Evolutionary conservation across 345 rosid species (phyloP).

Genomic region (Anacardium occidentale): DNA sequence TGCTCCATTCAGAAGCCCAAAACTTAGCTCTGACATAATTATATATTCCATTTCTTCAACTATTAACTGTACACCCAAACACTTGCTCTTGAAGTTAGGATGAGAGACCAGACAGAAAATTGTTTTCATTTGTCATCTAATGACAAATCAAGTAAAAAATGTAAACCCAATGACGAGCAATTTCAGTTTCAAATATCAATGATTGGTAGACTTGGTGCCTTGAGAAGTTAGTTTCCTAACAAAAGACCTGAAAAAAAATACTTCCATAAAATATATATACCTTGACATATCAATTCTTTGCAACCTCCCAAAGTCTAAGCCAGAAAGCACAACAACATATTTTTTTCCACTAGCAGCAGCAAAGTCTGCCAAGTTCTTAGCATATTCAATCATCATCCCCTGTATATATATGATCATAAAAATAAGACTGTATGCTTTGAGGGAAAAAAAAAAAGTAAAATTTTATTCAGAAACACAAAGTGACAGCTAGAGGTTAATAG

Average conservation of each 20-base stretch:
- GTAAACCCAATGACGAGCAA: background rate
- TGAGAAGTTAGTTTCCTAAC: conserved; percentile 2
- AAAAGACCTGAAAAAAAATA: background rate
- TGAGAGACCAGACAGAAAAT: background rate
- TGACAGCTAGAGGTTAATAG: background rate
- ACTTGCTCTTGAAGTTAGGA: background rate
- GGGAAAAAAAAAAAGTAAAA: background rate
- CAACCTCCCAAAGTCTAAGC: conserved; percentile 89
- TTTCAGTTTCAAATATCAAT: background rate
- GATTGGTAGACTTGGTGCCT: background rate
- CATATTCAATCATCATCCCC: conserved; percentile 84
- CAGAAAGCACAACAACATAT: conserved; percentile 65
- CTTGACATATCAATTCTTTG: conserved; percentile 77
- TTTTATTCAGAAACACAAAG: background rate
- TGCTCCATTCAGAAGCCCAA: background rate
- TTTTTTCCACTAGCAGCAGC: conserved; percentile 76
- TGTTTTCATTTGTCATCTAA: background rate
- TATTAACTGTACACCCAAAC: background rate
- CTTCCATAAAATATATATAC: conserved; percentile 34
- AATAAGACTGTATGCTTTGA: background rate
- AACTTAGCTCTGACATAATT: too few relatives aligned
- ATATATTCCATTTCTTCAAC: background rate
- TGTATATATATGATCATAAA: conserved; percentile 18
- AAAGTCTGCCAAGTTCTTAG: conserved; percentile 74
- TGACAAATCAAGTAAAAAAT: background rate